phyloP scores from a whole-genome alignment of 176 grass and related monocot species.

The Pontederia paniculata region DNA sequence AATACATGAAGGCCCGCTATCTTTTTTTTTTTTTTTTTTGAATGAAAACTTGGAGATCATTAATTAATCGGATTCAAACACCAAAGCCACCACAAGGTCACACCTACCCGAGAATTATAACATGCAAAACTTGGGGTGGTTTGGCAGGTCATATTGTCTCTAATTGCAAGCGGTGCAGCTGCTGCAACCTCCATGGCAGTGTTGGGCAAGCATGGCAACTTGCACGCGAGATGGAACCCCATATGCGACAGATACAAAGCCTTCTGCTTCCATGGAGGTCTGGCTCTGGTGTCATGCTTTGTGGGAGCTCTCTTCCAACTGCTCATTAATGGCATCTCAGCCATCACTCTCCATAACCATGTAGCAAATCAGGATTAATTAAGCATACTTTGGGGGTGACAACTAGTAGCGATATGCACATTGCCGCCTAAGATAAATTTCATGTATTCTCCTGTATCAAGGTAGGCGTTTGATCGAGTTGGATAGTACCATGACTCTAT shows the following conservation, averaged over 20 bases:
- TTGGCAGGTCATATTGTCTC: constrained; percentile 40
- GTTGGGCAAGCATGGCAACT: constrained; percentile 71
- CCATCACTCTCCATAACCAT: constrained; percentile 14
- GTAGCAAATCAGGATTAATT: constrained; percentile 21
- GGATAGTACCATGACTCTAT: no score
- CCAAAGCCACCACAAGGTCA: neutral
- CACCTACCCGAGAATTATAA: neutral
- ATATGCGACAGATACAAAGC: constrained; percentile 58
- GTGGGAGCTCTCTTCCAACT: constrained; percentile 36
- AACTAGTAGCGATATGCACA: no score
- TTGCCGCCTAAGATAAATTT: no score
- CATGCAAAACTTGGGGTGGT: neutral
- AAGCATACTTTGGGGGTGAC: no score
- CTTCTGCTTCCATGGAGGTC: constrained; percentile 57
- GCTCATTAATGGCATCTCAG: constrained; percentile 35
- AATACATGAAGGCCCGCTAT: neutral
- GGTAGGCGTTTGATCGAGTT: no score
- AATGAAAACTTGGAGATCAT: neutral
- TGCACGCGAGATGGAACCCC: constrained; percentile 72
- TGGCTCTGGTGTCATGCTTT: constrained; percentile 43
- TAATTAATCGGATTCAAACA: neutral
- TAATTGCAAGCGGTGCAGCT: constrained; percentile 48
- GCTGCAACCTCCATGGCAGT: constrained; percentile 51
- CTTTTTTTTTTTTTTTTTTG: neutral
- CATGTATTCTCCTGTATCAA: no score